A percentile compares a stretch with the other conserved stretches of the same genome.
These are phyloP conservation scores for Xylariaceae sp. DNA, from an alignment of 2,329 filamentous ascomycete genomes.

Conservation along the genomic window DNA sequence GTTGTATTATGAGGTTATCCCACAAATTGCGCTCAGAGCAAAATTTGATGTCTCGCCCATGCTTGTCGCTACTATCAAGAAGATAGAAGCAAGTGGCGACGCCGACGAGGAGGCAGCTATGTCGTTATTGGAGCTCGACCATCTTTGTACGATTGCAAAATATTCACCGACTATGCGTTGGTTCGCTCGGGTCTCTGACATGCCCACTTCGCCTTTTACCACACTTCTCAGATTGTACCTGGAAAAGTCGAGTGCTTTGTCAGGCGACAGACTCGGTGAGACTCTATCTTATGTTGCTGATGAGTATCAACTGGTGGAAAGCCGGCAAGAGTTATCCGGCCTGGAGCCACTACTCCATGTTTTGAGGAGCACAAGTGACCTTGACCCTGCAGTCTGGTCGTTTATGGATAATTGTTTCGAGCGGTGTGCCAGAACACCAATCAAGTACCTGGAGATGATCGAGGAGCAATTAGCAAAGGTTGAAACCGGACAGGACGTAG, in stretches of 20 bases:
- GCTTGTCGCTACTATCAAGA: conserved; percentile 64
- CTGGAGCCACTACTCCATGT: conserved; percentile 43
- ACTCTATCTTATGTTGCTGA: conserved; percentile 58
- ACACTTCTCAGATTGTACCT: conserved; percentile 60
- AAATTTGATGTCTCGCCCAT: conserved; percentile 84
- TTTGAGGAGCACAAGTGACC: conserved; percentile 28
- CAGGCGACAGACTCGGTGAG: conserved; percentile 45
- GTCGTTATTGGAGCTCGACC: conserved; percentile 70
- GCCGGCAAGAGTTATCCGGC: conserved; percentile 33
- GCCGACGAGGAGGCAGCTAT: conserved; percentile 49
- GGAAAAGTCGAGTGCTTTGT: conserved; percentile 42
- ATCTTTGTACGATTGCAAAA: conserved; percentile 74
- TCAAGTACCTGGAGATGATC: conserved; percentile 76
- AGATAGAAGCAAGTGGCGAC: conserved; percentile 51
- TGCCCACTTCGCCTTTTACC: conserved; percentile 67
- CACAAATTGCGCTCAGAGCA: conserved; percentile 73
- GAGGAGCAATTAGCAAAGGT: conserved; percentile 31
- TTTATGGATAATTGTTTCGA: conserved; percentile 82
- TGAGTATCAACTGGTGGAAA: conserved; percentile 64
- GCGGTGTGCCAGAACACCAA: conserved; percentile 68
- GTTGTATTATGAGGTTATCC: conserved; percentile 80
- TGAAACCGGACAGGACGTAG: conserved; percentile 22
- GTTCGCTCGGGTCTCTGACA: conserved; percentile 70
- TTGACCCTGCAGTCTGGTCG: conserved; percentile 45
- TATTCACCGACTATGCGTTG: conserved; percentile 83